Evolutionary conservation across 116 monocot species (phyloP), one percentile per base, ranked within the genome.

Genomic region (Papilionanthe hybrid): DNA sequence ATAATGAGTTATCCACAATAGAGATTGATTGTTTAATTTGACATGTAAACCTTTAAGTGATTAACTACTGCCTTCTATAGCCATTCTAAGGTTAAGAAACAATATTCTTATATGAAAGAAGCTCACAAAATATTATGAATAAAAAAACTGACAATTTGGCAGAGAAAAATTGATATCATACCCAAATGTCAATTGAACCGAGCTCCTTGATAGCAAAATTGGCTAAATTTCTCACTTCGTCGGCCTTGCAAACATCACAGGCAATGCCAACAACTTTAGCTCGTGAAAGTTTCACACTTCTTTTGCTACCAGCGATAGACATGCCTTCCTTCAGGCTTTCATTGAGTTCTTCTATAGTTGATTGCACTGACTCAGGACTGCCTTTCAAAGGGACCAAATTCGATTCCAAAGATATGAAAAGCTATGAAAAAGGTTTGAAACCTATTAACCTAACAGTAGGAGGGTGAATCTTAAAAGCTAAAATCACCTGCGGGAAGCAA

Each of bases 141-240:
- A 23, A 22, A 63, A 63, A 60, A 23, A 63, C 9, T 8, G 1
- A 37, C 37, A 37, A 37, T 37, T 37, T 69, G 3, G 30, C 15
- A 72, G 72, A 29, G n/a, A 72, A 41, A 19, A 19, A 20, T 5
- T 17, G 13, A 12, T 43, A 41, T 20, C 86, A 82, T 86, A 94
- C 97, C 97, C 97, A 97, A 83, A 97, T 97, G 75, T 97, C 94
- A 73, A 97, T 82, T 42, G 89, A 89, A 73, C 97, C 97, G 75
- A 97, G 90, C 72, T 97, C 89, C 42, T 58, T 78, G 43, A 86
- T 72, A 77, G 94, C 94, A 85, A 94, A 92, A 41, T 87, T 60
- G 29, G 92, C 86, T 86, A 97, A 86, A 42, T 88, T 90, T 81
- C 80, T 86, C 32, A 92, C 97, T 81, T 94, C 94, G 71, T 97